These are phyloP conservation scores for Dendrobium officinale DNA, from an alignment of 106 monocot genomes.

Conservation along the genomic window DNA sequence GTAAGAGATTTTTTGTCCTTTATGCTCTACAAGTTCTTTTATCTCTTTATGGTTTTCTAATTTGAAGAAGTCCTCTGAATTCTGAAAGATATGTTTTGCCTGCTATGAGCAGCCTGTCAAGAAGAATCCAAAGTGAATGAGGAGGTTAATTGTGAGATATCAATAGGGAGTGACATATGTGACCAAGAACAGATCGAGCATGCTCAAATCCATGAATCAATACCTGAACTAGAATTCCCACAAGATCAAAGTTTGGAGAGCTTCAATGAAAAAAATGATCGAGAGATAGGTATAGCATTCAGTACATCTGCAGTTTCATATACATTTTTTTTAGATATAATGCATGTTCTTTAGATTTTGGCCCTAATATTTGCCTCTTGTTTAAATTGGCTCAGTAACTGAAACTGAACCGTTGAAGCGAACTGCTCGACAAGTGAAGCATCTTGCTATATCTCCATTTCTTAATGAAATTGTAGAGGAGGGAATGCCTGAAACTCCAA, in stretches of 20 bases:
- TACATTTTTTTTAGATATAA: constrained; percentile 1
- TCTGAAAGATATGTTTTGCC: constrained; percentile 3
- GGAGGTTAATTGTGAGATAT: constrained; percentile 46
- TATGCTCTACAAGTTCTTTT: not conserved
- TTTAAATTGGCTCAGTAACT: constrained; percentile 11
- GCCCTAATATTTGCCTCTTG: not conserved
- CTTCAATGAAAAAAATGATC: constrained; percentile 10
- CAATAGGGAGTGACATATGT: constrained; percentile 78
- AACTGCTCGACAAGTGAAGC: constrained; percentile 7
- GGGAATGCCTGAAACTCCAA: constrained; percentile 48
- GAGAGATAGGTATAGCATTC: constrained; percentile 25
- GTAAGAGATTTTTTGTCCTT: constrained; percentile 10
- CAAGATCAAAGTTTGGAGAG: constrained; percentile 12
- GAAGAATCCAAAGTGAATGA: constrained; percentile 26
- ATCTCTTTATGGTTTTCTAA: not conserved
- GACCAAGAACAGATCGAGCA: constrained; percentile 43
- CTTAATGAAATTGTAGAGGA: constrained; percentile 54
- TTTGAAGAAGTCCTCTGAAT: not conserved
- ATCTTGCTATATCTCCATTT: constrained; percentile 8
- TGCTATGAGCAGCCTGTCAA: constrained; percentile 31
- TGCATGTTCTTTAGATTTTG: not conserved
- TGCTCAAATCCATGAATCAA: constrained; percentile 16
- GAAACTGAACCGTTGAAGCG: constrained; percentile 18
- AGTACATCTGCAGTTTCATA: not conserved
- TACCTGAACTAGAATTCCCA: constrained; percentile 4